Conservation (phyloP, 2,329 filamentous ascomycete species). For the Sporothrix curviconia region DNA sequence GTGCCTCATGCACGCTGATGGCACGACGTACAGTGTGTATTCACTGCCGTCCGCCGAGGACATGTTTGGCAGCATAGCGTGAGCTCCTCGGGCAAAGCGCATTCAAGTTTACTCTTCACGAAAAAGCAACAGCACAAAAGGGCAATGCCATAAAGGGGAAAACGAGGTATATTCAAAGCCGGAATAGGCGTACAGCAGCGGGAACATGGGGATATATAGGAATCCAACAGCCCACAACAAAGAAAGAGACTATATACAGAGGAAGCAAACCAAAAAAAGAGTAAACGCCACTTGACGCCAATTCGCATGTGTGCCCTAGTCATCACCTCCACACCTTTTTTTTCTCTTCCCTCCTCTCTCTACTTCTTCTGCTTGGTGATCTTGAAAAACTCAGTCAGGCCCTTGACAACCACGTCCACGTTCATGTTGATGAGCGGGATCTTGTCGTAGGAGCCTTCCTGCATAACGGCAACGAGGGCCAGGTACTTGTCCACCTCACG, state of each 20-base stretch:
- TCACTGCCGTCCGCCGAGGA: constrained; percentile 29
- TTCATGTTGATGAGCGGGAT: constrained; percentile 84
- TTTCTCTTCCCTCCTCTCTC: not conserved
- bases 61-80: constrained; percentile 6
- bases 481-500: constrained; percentile 68
- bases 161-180: constrained; percentile 1
- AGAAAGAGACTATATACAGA: not conserved
- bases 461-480: constrained; percentile 79
- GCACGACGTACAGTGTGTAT: constrained; percentile 43
- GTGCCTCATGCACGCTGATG: constrained; percentile 44
- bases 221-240: too few species aligned
- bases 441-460: constrained; percentile 75
- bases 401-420: constrained; percentile 73
- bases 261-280: not conserved
- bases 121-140: not conserved
- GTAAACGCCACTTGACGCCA: too few species aligned
- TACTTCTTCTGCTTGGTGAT: constrained; percentile 53
- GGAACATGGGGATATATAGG: too few species aligned
- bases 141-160: not conserved
- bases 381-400: constrained; percentile 71
- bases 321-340: not conserved
- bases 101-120: not conserved
- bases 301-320: not conserved
- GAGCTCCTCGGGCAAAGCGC: too few species aligned
- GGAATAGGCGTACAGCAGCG: not conserved